phyloP scores from a whole-genome alignment of 257 asterid genomes.

The Nyctanthes arbortristis region DNA sequence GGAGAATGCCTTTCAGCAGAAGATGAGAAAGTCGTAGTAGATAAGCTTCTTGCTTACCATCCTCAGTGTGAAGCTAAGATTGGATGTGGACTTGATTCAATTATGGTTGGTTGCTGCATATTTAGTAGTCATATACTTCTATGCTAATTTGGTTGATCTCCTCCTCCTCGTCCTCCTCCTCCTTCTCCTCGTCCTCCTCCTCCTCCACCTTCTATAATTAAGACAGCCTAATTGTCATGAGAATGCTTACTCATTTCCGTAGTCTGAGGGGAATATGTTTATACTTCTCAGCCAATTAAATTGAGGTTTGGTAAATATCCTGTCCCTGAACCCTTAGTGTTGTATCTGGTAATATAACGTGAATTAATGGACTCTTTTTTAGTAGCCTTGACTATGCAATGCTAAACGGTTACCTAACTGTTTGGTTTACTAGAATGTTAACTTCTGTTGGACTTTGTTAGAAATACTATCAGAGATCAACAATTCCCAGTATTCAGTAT shows the following conservation, averaged over 20 bases:
- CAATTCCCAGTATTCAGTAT: constrained; percentile 1
- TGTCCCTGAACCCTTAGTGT: not conserved
- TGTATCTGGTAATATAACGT: not conserved
- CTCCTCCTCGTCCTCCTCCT: no score
- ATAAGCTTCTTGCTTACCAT: constrained; percentile 82
- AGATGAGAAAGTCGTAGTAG: constrained; percentile 70
- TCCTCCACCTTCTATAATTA: no score
- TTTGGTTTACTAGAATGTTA: not conserved
- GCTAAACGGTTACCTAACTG: not conserved
- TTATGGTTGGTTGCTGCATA: constrained; percentile 67
- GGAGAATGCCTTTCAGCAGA: constrained; percentile 78
- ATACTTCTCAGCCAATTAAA: not conserved
- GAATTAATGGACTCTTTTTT: not conserved
- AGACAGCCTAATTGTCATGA: not conserved
- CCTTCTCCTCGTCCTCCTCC: no score
- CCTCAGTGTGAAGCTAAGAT: constrained; percentile 85
- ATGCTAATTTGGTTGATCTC: not conserved
- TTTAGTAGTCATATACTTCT: not conserved
- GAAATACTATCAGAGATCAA: not conserved
- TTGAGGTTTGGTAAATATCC: not conserved
- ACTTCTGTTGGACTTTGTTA: not conserved
- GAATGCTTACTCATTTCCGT: not conserved
- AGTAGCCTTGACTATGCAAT: not conserved
- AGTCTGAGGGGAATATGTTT: not conserved
- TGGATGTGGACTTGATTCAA: constrained; percentile 92